phyloP scores from a whole-genome alignment of 2,329 filamentous ascomycete species.

The Fusarium zealandicum region DNA sequence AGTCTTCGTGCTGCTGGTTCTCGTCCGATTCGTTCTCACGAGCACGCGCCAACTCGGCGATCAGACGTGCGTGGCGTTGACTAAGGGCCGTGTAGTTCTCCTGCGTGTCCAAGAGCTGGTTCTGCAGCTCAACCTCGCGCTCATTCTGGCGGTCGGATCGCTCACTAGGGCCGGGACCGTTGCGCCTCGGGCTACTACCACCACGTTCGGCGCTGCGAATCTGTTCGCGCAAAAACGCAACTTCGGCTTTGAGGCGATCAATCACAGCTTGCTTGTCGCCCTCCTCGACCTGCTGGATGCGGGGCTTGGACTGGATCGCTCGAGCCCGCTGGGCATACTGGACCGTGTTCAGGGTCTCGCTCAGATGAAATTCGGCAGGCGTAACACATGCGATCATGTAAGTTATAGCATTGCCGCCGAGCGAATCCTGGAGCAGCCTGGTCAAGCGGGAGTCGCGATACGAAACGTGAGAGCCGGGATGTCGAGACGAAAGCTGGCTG shows the following conservation, averaged over 20 bases:
- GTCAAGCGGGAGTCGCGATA: slow-evolving; percentile 99
- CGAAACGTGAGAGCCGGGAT: slow-evolving; percentile 88
- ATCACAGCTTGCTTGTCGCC: slow-evolving; percentile 94
- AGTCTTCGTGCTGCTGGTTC: slow-evolving; percentile 61
- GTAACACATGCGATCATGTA: slow-evolving; percentile 99
- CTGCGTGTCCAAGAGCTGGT: slow-evolving; percentile 89
- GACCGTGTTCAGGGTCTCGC: slow-evolving; percentile 96
- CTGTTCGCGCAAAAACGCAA: slow-evolving; percentile 92
- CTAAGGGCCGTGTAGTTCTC: slow-evolving; percentile 94
- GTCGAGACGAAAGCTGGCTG: slow-evolving; percentile 91
- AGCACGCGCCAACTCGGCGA: slow-evolving; percentile 89
- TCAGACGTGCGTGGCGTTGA: slow-evolving; percentile 92
- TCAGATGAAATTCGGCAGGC: slow-evolving; percentile 94
- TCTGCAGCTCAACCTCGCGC: slow-evolving; percentile 88
- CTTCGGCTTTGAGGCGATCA: slow-evolving; percentile 90
- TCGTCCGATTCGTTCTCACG: slow-evolving; percentile 72
- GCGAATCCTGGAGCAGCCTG: slow-evolving; percentile 90
- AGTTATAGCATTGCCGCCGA: slow-evolving; percentile 96
- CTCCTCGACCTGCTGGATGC: slow-evolving; percentile 93
- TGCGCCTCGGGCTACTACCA: slow-evolving; percentile 62
- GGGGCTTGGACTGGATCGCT: slow-evolving; percentile 95
- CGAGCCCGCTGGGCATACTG: slow-evolving; percentile 96
- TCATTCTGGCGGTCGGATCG: slow-evolving; percentile 81
- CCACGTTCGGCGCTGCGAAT: slow-evolving; percentile 77
- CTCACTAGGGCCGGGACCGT: slow-evolving; percentile 65